Evolutionary conservation across 2,329 filamentous ascomycete species (phyloP), one percentile per base, ranked within the genome.

Genomic region (Xylaria sp.): DNA sequence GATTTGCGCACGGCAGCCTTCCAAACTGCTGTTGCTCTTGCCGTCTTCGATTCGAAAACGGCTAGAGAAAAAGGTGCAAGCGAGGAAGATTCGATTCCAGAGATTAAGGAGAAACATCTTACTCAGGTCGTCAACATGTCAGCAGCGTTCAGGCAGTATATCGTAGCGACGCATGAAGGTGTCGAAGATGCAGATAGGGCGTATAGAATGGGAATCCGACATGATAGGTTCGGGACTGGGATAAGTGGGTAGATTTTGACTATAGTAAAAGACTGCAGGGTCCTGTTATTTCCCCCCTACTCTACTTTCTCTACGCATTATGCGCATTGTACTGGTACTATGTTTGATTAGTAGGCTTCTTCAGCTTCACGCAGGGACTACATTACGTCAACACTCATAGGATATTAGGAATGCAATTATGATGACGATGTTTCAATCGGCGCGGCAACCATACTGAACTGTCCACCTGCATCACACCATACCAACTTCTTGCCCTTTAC

Each of bases 1-100:
- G 28, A 28, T 28, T 28, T 28, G 28, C 28, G 28, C 28, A 28
- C 28, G 28, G 3, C 18, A 70, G 71, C 67, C 37, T 70, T 73
- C 25, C 70, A 72, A 68, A 66, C 70, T 1, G 67, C 71, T 3
- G 71, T 70, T 34, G 65, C 71, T 9, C 65, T 73, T 10, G 71
- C 71, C 15, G 44, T 68, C 18, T 68, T 67, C 25, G 62, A 70
- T 39, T 63, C 65, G 10, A 62, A 64, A 48, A 23, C 39, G 12
- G 65, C 65, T 32, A 57, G 57, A 32, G 61, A 65, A 25, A 70
- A 52, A n/a, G 65, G 52, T 5, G 64, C 50, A 1, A 9, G 20
- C 7, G 34, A 52, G 39, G 58, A 66, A 51, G 70, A 67, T 48
- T 58, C 52, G 6, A 55, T 71, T 32, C 66, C 63, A 20, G 66